Conservation (phyloP, 306 rosid genomes). For the Canavalia ensiformis region DNA sequence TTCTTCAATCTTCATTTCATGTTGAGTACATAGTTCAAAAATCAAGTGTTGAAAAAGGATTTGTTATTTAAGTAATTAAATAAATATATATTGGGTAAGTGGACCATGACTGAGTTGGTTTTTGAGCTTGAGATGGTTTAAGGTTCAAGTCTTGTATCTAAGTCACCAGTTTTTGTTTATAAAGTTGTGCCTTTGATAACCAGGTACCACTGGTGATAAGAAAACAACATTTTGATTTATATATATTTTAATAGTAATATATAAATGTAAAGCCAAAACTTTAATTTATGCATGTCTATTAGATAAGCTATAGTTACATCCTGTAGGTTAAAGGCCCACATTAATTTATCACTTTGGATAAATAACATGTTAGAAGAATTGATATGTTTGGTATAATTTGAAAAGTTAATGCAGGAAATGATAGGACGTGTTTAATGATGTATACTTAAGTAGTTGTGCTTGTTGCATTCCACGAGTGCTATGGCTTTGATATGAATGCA, state of each 20-base stretch:
- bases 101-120: constrained; percentile 32
- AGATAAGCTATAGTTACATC: constrained; percentile 2
- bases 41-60: constrained; percentile 8
- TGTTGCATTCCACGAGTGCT: background rate
- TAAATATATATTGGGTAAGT: background rate
- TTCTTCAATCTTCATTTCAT: constrained; percentile 29
- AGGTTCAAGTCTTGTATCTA: constrained; percentile 17
- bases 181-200: constrained; percentile 10
- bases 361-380: background rate
- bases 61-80: constrained; percentile 7
- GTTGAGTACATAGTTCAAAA: background rate
- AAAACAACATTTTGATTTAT: background rate
- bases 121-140: constrained; percentile 5
- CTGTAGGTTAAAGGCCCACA: constrained; percentile 13
- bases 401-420: background rate
- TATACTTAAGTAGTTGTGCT: background rate
- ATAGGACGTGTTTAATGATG: background rate
- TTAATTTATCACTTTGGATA: constrained; percentile 1
- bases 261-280: background rate
- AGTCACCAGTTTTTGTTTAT: constrained; percentile 14
- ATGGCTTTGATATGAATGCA: constrained; percentile 16
- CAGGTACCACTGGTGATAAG: constrained; percentile 5
- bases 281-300: background rate
- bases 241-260: background rate
- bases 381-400: background rate